phyloP scores from a whole-genome alignment of 495 filamentous ascomycete genomes.

The Copromyces sp. region DNA sequence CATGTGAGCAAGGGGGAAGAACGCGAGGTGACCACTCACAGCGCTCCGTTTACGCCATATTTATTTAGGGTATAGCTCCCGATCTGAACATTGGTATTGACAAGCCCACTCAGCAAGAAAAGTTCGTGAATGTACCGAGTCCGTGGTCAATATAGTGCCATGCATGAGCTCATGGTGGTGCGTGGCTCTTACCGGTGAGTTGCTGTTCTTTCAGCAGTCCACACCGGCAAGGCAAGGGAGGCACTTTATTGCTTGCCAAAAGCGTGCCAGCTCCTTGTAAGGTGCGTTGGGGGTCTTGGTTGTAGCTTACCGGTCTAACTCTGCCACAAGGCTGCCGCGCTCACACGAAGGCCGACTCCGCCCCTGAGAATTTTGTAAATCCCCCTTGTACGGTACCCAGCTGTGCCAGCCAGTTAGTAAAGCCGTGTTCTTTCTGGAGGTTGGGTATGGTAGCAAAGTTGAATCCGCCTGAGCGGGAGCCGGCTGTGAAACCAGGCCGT shows the following conservation, averaged over 20 bases:
- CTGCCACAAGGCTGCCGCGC: not conserved
- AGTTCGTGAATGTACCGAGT: not conserved
- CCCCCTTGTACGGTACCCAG: not conserved
- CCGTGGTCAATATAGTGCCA: not conserved
- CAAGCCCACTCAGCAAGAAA: not conserved
- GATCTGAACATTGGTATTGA: not conserved
- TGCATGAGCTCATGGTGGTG: not conserved
- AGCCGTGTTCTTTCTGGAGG: not conserved
- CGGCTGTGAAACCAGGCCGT: not conserved
- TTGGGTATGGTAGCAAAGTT: not conserved
- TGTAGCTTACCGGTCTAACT: not conserved
- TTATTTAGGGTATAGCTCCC: not conserved
- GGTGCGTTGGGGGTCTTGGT: not conserved
- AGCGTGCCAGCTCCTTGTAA: not conserved
- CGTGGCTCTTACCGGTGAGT: not conserved
- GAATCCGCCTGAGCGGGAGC: not conserved
- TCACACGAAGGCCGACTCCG: not conserved
- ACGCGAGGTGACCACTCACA: not conserved
- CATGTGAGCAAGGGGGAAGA: not conserved
- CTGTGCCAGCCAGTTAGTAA: not conserved
- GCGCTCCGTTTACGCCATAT: not conserved
- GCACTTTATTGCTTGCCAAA: not conserved
- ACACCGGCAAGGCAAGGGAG: not conserved
- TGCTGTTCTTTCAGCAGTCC: not conserved
- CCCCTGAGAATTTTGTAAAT: not conserved